These are phyloP conservation scores for Stylosanthes scabra DNA, from an alignment of 331 rosid species.

Conservation along the genomic window DNA sequence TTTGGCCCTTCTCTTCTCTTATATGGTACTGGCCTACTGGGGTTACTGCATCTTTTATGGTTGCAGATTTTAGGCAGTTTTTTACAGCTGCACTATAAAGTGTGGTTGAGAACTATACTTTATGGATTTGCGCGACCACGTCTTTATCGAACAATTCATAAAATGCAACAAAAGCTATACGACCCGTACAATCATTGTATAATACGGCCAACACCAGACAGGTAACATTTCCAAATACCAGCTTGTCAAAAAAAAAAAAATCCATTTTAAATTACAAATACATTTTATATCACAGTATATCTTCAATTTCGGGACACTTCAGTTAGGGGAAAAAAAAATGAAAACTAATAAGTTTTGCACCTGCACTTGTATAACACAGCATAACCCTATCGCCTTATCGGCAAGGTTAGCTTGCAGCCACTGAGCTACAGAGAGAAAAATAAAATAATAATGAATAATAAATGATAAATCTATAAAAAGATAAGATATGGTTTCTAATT, in stretches of 20 bases:
- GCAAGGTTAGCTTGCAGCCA: too few species aligned
- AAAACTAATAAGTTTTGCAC: too few species aligned
- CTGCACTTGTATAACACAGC: too few species aligned
- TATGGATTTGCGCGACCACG: conserved; percentile 17
- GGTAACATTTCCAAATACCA: conserved; percentile 5
- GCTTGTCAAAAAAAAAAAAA: neutral
- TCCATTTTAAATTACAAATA: too few species aligned
- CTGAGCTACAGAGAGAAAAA: too few species aligned
- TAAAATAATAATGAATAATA: too few species aligned
- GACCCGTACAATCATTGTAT: conserved; percentile 37
- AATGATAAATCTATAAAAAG: too few species aligned
- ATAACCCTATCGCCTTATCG: too few species aligned
- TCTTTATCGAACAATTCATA: neutral
- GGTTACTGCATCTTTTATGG: too few species aligned
- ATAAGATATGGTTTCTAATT: neutral
- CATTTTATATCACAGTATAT: neutral
- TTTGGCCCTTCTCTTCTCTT: neutral
- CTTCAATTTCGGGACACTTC: neutral
- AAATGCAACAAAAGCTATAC: neutral
- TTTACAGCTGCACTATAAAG: conserved; percentile 5
- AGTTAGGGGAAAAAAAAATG: neutral
- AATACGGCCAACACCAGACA: conserved; percentile 3
- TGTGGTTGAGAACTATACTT: neutral
- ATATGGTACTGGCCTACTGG: too few species aligned
- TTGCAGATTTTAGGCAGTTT: too few species aligned